A percentile compares a stretch with the other conserved stretches of the same genome.
Conservation (phyloP, 116 monocot genomes). For the Thalassia testudinum region DNA sequence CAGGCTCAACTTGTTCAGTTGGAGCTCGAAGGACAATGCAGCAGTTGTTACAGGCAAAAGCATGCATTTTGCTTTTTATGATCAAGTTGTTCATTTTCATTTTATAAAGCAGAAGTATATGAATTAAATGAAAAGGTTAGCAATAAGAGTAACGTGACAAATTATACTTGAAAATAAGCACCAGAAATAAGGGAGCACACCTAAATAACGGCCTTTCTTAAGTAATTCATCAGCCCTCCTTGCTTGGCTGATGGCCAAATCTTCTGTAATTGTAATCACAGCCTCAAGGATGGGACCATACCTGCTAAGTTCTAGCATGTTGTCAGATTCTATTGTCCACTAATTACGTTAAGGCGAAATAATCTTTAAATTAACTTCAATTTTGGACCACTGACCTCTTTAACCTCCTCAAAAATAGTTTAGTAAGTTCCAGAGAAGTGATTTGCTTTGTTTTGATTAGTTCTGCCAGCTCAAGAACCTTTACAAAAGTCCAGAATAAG, state of each 20-base stretch:
- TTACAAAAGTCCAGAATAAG: too few species aligned
- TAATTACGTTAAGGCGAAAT: neutral
- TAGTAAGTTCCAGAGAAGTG: conserved; percentile 61
- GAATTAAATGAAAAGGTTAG: too few species aligned
- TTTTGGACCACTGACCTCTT: conserved; percentile 33
- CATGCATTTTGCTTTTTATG: too few species aligned
- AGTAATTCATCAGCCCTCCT: conserved; percentile 71
- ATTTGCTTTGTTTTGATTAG: conserved; percentile 71
- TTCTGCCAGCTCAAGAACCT: conserved; percentile 76
- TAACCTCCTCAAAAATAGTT: conserved; percentile 58
- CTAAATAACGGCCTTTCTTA: conserved; percentile 60
- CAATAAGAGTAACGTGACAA: too few species aligned
- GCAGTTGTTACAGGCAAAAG: too few species aligned
- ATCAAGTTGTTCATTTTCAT: too few species aligned
- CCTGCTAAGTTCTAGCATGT: conserved; percentile 34
- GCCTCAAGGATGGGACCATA: conserved; percentile 67
- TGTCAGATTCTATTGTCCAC: too few species aligned
- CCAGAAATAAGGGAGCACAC: too few species aligned
- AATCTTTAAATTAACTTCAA: neutral
- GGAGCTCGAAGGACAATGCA: too few species aligned
- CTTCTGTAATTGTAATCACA: conserved; percentile 68
- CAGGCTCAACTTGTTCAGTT: too few species aligned
- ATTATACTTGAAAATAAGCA: too few species aligned
- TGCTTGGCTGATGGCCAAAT: conserved; percentile 60
- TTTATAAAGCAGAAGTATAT: too few species aligned